Evolutionary conservation across 768 basidiomycete species (phyloP), one percentile per base, ranked within the genome.

Genomic region (Leccinellum albellum): DNA sequence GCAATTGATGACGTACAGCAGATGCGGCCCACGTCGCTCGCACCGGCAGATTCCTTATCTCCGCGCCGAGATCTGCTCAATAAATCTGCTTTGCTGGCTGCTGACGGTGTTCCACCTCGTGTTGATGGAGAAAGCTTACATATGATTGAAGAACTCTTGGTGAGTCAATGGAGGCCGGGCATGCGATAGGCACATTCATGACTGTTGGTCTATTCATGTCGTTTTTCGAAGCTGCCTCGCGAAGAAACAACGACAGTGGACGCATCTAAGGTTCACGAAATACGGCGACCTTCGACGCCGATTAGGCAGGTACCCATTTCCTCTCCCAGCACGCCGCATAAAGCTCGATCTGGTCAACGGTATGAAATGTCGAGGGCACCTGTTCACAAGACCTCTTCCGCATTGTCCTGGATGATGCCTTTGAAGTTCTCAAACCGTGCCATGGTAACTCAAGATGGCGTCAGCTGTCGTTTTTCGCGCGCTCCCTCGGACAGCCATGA

Each of bases 331-430:
- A 56, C 70, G 6, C 70, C 70, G 12, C 72, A 66, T 17, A 71
- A 71, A 33, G 45, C 54, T 31, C 66, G 68, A 51, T 44, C 56
- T 14, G 61, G 58, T 47, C 69, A 63, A 26, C 45, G 44, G 24
- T 42, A 50, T 29, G 51, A 50, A 12, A 40, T 46, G 13, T 52
- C 54, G 33, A 53, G 35, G 1, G n/a, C 21, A 24, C 61, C 65
- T 57, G 46, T 59, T 50, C 59, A 58, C 55, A 66, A 61, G 52
- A 59, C 51, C 42, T 52, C 55, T n/a, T 71, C 67, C 24, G 58
- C 57, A 12, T 57, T 73, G 50, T 60, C 69, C 37, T 73, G 69
- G 69, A 73, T 67, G 67, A 26, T 65, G 15, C 66, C 62, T 9
- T 40, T 56, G 28, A 62, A 57, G 28, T 48, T 35, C 6, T 53